Evolutionary conservation across 345 rosid genomes (phyloP), one percentile per base, ranked within the genome.

Genomic region (Linum tenue): DNA sequence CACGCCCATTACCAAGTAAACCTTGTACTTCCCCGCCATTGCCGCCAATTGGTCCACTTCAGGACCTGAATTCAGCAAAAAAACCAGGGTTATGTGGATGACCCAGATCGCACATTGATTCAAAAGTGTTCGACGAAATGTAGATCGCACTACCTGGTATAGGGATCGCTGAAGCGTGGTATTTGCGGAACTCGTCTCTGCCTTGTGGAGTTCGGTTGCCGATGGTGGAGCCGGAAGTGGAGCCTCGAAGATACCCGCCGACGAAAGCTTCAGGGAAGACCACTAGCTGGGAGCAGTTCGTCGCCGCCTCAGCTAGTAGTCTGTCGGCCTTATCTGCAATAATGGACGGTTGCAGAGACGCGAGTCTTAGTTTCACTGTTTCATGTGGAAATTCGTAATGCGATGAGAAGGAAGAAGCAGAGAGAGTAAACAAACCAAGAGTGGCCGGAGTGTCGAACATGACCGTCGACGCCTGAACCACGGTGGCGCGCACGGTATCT

Each of bases 231-330:
- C 91, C 98, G 69, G 87, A 92, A 70, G 39, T 80, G 5, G 97
- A 85, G 22, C 98, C 97, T n/a, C 97, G 90, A 5, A 97, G 96
- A 70, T 90, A 92, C 0, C 98, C 97, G 0, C 97, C 98, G 15
- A 92, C 67, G 63, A 92, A 92, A 5, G 98, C 97, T 75, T 92
- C 98, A 10, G 98, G 98, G 74, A 92, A 90, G 65, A 92, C 89
- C 31, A 92, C 97, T 55, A 92, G 81, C 74, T 86, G 90, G 4
- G 97, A 80, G 3, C 98, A 97, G 37, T 72, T 73, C 7, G 82
- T 82, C 2, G 91, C 96, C 51, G 97, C 96, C 78, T 90, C 98
- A 1, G 89, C 86, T 69, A 90, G 72, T 66, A 92, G 72, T 60
- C 94, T 84, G 82, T 92, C 97, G 16, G 95, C 98, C 83, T 92